Base-by-base conservation (phyloP, 768 basidiomycete species). In the Obba rivulosa region DNA sequence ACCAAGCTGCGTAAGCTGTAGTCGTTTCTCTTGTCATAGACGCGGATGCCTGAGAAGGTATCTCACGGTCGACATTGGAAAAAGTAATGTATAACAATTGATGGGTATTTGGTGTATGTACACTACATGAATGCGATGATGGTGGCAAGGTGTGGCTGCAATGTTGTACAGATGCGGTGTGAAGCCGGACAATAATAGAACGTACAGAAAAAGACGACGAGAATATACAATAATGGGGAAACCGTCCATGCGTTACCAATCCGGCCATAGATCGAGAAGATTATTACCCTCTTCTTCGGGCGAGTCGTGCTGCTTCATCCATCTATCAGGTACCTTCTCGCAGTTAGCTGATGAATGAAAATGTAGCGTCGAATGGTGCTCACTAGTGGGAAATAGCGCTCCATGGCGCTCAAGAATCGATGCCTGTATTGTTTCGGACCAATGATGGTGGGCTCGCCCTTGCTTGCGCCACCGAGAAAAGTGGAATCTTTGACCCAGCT, bases 401-500 rank as follows among this genome's bases (percentile, higher is more conserved):
- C 90, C 90, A 92, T 92, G 0, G 90, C 89, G 53, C 81, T 81
- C 51, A 87, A 71, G 66, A 92, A 92, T 25, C 90, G 78, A 48
- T 90, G 86, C 57, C 89, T 77, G 70, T 98, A 98, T 65, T 94
- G 91, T 62, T 85, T 92, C 2, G 95, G 95, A 3, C 93, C 95
- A 21, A 97, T 89, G 58, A 99, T 94, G 0, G 95, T 98, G 0
- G 96, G 95, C 55, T 95, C 95, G 9, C 92, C 92, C 58, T 78
- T 84, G 37, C 82, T 83, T 38, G 79, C 77, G 18, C 81, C 87
- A 40, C 91, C 93, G 20, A 98, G 72, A 67, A 94, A 92, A 0
- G 89, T 78, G 2, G 91, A 85, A 57, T 98, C 96, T 62, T 98
- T 99, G 38, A 97, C 92, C 93, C 92, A 96, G 51, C 86, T 97